These are phyloP conservation scores for Phytophthora fragariae DNA, from an alignment of 352 stramenopile species.

Conservation along the genomic window DNA sequence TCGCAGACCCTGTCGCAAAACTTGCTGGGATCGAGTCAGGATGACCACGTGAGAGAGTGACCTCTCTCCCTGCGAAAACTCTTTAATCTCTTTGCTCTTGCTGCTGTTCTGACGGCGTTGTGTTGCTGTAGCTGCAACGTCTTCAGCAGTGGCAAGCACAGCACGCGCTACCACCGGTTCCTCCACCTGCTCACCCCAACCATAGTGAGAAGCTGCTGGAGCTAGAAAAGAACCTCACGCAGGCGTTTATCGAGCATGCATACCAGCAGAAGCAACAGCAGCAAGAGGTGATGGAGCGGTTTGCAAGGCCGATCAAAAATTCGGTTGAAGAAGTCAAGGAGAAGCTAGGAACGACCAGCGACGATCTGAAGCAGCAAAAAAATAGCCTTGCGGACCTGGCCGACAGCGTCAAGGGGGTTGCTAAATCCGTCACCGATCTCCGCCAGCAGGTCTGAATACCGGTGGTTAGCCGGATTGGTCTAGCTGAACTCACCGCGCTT, in stretches of 20 bases:
- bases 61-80: neutral
- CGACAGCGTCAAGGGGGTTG: slow-evolving; percentile 26
- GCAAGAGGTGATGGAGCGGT: slow-evolving; percentile 19
- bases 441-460: slow-evolving; percentile 38
- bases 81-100: neutral
- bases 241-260: slow-evolving; percentile 26
- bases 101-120: neutral
- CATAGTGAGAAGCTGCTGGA: slow-evolving; percentile 23
- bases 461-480: neutral
- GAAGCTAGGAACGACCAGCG: slow-evolving; percentile 11
- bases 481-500: slow-evolving; percentile 20
- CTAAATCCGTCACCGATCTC: slow-evolving; percentile 32
- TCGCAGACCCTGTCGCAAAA: slow-evolving; percentile 49
- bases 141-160: slow-evolving; percentile 33
- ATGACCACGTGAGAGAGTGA: slow-evolving; percentile 35
- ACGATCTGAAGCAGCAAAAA: slow-evolving; percentile 21
- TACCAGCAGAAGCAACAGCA: slow-evolving; percentile 32
- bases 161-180: slow-evolving; percentile 1
- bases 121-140: slow-evolving; percentile 23
- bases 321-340: slow-evolving; percentile 28
- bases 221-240: slow-evolving; percentile 20
- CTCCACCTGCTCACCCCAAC: neutral
- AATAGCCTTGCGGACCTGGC: slow-evolving; percentile 17
- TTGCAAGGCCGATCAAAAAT: slow-evolving; percentile 33
- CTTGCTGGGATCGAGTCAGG: slow-evolving; percentile 40